Evolutionary conservation across 2,329 filamentous ascomycete species (phyloP).

Genomic region (Penicillium sp.): DNA sequence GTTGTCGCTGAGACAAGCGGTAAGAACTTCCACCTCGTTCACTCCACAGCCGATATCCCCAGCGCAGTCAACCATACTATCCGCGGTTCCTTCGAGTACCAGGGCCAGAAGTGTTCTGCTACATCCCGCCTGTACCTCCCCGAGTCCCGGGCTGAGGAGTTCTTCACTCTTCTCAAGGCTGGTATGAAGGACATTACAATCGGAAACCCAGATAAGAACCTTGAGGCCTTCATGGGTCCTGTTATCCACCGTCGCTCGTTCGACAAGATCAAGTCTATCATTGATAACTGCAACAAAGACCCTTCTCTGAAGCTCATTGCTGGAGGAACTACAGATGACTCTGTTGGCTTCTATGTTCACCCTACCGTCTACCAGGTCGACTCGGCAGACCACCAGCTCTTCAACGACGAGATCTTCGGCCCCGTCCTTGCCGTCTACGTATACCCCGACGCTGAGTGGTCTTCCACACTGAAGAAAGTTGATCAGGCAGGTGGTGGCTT

Average conservation of each 20-base stretch:
- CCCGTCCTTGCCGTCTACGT: constrained; percentile 72
- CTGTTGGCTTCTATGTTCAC: constrained; percentile 75
- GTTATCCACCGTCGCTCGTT: constrained; percentile 80
- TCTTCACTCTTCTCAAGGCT: constrained; percentile 64
- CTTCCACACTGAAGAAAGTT: constrained; percentile 51
- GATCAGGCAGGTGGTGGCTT: constrained; percentile 37
- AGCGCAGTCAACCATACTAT: constrained; percentile 80
- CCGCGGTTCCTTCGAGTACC: constrained; percentile 82
- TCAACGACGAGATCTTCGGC: constrained; percentile 78
- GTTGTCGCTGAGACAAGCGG: constrained; percentile 87
- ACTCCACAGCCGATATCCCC: constrained; percentile 70
- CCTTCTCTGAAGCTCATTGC: constrained; percentile 67
- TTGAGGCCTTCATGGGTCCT: constrained; percentile 73
- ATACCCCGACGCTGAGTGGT: constrained; percentile 72
- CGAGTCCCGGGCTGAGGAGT: constrained; percentile 69
- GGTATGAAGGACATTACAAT: constrained; percentile 69
- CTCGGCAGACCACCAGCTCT: constrained; percentile 68
- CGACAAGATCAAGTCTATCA: constrained; percentile 72
- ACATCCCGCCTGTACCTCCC: constrained; percentile 77
- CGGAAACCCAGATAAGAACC: constrained; percentile 47
- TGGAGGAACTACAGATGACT: constrained; percentile 74
- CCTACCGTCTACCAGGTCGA: constrained; percentile 76
- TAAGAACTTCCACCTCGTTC: constrained; percentile 87
- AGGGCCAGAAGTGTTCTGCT: constrained; percentile 86
- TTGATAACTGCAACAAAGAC: constrained; percentile 75